Evolutionary conservation across 75 land plant species (phyloP), one percentile per base, ranked within the genome.

Genomic region (Cunninghamia lanceolata): DNA sequence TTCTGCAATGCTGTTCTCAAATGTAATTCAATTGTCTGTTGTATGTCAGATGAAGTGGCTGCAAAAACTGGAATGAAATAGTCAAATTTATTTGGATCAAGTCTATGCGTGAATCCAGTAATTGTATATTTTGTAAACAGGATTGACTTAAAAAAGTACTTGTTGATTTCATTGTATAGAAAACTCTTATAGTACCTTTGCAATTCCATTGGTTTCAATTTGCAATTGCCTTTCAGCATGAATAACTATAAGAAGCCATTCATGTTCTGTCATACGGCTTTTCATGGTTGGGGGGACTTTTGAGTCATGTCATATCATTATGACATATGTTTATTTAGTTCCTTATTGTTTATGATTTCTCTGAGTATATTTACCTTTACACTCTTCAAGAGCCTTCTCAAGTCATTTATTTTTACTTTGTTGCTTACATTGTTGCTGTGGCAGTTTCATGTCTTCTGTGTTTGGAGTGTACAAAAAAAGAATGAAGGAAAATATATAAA

Each of bases 41-140:
- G 52, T 40, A 45, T 80, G 46, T 80, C 82, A 80, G 82, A 28
- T 80, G 82, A 80, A 80, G 82, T 80, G 82, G 82, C 82, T 80
- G 5, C 34, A 80, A 80, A 80, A 80, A n/a, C 82, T 80, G 52
- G 82, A 80, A 80, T 80, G 82, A 80, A 80, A 80, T 43, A 79
- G 10, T n/a, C 43, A 43, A 43, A 76, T 36, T 42, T 28, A 43
- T 79, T 80, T 80, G 82, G 47, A 80, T n/a, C n/a, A 21, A 40
- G 30, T n/a, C 28, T n/a, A 47, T 45, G 52, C 11, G 42, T 43
- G 50, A 42, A 80, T 45, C 32, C 82, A 80, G 21, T 39, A 45
- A 45, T 13, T 43, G 47, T 21, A n/a, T 43, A 80, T 80, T 80
- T 25, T 11, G 28, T 45, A 21, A 45, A n/a, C 82, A 73, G 2